Conservation (phyloP, 495 filamentous ascomycete species). For the Amniculicola lignicola region DNA sequence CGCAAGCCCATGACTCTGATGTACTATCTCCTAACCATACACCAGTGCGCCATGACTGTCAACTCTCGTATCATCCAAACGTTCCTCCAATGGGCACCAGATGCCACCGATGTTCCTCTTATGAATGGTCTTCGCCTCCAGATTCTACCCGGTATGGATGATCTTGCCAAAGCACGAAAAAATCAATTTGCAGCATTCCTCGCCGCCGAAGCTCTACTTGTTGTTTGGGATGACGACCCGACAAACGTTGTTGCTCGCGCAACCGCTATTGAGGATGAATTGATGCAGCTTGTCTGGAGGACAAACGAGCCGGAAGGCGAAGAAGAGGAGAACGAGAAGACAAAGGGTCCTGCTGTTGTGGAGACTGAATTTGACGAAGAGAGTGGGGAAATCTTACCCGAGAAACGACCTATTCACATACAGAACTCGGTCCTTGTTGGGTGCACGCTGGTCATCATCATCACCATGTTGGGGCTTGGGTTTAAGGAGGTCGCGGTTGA, state of each 20-base stretch:
- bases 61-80: slow-evolving; percentile 55
- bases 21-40: neutral
- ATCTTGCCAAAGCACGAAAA: slow-evolving; percentile 56
- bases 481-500: slow-evolving; percentile 65
- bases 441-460: slow-evolving; percentile 60
- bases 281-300: slow-evolving; percentile 48
- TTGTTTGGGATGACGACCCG: slow-evolving; percentile 67
- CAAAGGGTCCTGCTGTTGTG: slow-evolving; percentile 36
- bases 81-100: slow-evolving; percentile 48
- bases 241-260: slow-evolving; percentile 51
- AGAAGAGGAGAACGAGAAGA: slow-evolving; percentile 46
- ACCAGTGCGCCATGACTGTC: slow-evolving; percentile 56
- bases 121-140: slow-evolving; percentile 56
- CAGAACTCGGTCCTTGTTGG: slow-evolving; percentile 65
- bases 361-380: slow-evolving; percentile 67
- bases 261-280: slow-evolving; percentile 47
- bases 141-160: slow-evolving; percentile 54
- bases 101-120: slow-evolving; percentile 53
- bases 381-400: slow-evolving; percentile 60
- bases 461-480: slow-evolving; percentile 62
- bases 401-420: slow-evolving; percentile 62
- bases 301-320: slow-evolving; percentile 36
- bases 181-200: slow-evolving; percentile 68
- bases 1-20: slow-evolving; percentile 12
- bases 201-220: slow-evolving; percentile 51